phyloP scores from a whole-genome alignment of 495 filamentous ascomycete genomes.

The Annulohypoxylon bovei region DNA sequence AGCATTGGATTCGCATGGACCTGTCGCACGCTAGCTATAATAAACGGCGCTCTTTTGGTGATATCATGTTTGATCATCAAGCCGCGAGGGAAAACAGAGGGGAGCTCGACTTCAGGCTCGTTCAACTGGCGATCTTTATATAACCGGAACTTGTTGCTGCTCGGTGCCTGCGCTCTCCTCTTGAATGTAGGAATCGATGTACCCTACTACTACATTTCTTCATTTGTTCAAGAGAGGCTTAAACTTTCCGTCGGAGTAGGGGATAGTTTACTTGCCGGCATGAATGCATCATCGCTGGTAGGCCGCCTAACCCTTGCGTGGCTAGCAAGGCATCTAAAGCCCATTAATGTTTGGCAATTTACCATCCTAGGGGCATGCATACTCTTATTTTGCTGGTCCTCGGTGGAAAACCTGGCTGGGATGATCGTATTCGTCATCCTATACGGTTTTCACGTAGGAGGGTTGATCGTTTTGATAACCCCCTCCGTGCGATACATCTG shows the following conservation, averaged over 20 bases:
- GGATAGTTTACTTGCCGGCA: conserved; percentile 64
- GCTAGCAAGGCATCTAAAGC: conserved; percentile 62
- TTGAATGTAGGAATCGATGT: conserved; percentile 72
- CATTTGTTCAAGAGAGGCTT: conserved; percentile 59
- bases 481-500: conserved; percentile 44
- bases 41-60: conserved; percentile 59
- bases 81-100: conserved; percentile 45
- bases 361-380: conserved; percentile 65
- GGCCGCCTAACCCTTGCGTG: conserved; percentile 71
- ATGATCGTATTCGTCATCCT: conserved; percentile 52
- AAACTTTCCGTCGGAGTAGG: conserved; percentile 48
- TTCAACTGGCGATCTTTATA: conserved; percentile 54
- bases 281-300: conserved; percentile 72
- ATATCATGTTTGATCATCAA: conserved; percentile 58
- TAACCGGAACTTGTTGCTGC: conserved; percentile 53
- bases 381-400: conserved; percentile 50
- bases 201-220: conserved; percentile 69
- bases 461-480: conserved; percentile 50
- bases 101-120: conserved; percentile 29
- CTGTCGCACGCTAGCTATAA: conserved; percentile 67
- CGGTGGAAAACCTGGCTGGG: conserved; percentile 43
- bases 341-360: conserved; percentile 65
- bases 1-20: conserved; percentile 71
- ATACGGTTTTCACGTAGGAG: conserved; percentile 55
- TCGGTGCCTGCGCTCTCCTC: conserved; percentile 65